Evolutionary conservation across 495 filamentous ascomycete species (phyloP).

Genomic region (Penicillium antarcticum): DNA sequence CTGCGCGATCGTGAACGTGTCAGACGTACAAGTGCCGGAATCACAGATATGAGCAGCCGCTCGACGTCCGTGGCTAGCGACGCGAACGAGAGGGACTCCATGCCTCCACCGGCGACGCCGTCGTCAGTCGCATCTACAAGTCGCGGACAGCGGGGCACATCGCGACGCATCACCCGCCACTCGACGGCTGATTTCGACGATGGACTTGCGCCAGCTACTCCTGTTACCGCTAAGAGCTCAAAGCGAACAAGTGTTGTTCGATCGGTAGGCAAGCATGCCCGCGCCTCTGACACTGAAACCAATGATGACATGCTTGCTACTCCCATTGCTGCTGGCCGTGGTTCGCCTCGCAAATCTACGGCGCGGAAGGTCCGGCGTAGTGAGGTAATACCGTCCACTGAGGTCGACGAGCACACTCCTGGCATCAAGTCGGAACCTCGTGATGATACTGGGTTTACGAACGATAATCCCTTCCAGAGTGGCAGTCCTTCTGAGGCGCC

Average conservation of each 20-base stretch:
- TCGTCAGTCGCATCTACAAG: conserved; percentile 42
- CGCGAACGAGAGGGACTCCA: conserved; percentile 39
- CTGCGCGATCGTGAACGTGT: conserved; percentile 70
- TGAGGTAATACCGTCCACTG: conserved; percentile 50
- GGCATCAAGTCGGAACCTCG: conserved; percentile 34
- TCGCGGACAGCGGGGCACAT: conserved; percentile 36
- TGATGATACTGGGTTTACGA: conserved; percentile 65
- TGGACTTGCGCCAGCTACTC: conserved; percentile 25
- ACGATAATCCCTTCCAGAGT: conserved; percentile 95
- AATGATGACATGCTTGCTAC: conserved; percentile 37
- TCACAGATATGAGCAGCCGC: conserved; percentile 70
- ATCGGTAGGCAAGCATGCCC: conserved; percentile 51
- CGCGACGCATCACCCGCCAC: conserved; percentile 36
- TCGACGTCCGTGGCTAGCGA: conserved; percentile 46
- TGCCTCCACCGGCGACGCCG: conserved; percentile 46
- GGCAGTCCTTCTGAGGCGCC: conserved; percentile 57
- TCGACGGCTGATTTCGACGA: conserved; percentile 40
- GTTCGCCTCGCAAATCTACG: conserved; percentile 40
- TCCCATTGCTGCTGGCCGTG: conserved; percentile 25
- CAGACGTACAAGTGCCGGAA: conserved; percentile 78
- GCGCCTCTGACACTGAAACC: conserved; percentile 50
- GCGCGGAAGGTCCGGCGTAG: conserved; percentile 52
- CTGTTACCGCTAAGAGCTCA: conserved; percentile 17
- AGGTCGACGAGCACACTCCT: conserved; percentile 33
- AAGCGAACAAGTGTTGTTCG: conserved; percentile 31